These are phyloP conservation scores for Globomyces sp. DNA, from an alignment of 371 early-diverging fungal species.

Conservation along the genomic window DNA sequence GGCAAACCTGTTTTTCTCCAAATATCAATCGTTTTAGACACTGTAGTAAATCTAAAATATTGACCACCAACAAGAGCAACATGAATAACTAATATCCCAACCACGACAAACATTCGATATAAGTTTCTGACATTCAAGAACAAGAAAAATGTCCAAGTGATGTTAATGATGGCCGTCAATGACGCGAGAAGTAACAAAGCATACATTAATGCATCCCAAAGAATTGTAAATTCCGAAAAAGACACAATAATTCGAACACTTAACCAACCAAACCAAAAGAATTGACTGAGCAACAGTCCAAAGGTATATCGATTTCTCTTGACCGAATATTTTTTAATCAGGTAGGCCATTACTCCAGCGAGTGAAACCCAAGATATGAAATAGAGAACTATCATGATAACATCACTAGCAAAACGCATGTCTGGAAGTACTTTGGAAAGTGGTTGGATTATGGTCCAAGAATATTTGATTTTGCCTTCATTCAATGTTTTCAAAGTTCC, in stretches of 20 bases:
- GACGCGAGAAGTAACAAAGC: not conserved
- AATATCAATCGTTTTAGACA: not conserved
- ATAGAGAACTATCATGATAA: not conserved
- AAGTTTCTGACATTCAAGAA: not conserved
- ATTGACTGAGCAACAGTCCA: slow-evolving; percentile 6
- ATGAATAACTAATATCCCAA: not conserved
- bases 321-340: not conserved
- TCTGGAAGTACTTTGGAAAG: not conserved
- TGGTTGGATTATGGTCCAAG: not conserved
- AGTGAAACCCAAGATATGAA: not conserved
- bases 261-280: slow-evolving; percentile 3
- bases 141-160: slow-evolving; percentile 1
- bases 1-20: slow-evolving; percentile 9
- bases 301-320: slow-evolving; percentile 4
- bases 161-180: not conserved
- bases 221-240: not conserved
- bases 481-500: not conserved
- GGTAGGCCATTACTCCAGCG: not conserved
- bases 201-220: not conserved
- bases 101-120: not conserved
- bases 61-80: not conserved
- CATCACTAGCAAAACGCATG: not conserved
- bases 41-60: not conserved
- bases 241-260: not conserved
- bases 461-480: not conserved